Percentiles rank a stretch among this genome's conserved stretches.
These are phyloP conservation scores for Aristolochia contorta DNA, from an alignment of 164 flowering plant genomes.

Conservation along the genomic window DNA sequence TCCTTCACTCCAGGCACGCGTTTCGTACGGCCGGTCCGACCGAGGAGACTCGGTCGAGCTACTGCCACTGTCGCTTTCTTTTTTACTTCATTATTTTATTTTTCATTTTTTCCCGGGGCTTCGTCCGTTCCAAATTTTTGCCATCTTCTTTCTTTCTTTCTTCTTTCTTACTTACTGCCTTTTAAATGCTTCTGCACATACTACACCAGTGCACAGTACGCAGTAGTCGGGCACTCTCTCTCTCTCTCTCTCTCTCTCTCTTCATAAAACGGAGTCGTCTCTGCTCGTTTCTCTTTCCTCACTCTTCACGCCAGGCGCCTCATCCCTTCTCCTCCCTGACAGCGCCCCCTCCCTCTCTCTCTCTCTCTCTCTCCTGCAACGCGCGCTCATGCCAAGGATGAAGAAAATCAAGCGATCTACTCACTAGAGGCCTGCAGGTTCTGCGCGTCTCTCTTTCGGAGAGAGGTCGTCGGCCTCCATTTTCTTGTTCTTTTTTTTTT, in stretches of 20 bases:
- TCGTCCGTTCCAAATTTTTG: no score
- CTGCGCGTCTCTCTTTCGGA: not conserved
- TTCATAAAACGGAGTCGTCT: constrained; percentile 15
- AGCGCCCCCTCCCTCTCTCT: not conserved
- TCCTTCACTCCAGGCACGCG: no score
- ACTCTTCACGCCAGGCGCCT: constrained; percentile 80
- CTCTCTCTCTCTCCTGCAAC: no score
- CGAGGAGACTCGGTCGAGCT: no score
- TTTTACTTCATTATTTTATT: not conserved
- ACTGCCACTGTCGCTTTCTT: not conserved
- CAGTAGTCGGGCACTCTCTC: constrained; percentile 22
- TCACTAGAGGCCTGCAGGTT: no score
- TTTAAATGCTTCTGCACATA: not conserved
- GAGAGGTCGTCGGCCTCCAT: no score
- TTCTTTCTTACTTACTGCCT: not conserved
- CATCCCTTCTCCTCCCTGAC: constrained; percentile 12
- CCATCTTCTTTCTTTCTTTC: no score
- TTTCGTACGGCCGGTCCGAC: no score
- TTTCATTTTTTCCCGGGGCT: not conserved
- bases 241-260: constrained; percentile 20
- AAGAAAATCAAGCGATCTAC: no score
- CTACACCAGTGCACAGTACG: constrained; percentile 20
- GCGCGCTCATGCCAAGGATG: no score
- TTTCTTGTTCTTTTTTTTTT: not conserved
- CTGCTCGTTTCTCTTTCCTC: constrained; percentile 17